Percentiles rank a stretch among this genome's conserved stretches.
These are phyloP conservation scores for Strigomonas galati DNA, from an alignment of 208 protist species.

Conservation along the genomic window DNA sequence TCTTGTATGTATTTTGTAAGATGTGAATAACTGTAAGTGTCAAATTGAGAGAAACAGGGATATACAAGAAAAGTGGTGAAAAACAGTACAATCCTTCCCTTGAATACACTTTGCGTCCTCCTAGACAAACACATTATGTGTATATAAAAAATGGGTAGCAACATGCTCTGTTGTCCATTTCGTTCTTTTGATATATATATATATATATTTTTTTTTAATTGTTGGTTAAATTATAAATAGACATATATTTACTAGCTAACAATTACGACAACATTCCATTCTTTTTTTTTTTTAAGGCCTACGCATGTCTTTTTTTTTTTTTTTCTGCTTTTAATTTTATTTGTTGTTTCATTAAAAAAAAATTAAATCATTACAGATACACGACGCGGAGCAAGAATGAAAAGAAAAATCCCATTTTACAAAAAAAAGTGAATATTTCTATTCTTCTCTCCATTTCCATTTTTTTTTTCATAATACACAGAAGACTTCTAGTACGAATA, in stretches of 20 bases:
- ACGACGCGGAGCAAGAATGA: conserved; percentile 10
- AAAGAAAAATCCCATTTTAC: conserved; percentile 9
- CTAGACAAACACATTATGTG: too few species aligned
- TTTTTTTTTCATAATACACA: conserved; percentile 11
- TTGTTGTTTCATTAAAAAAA: conserved; percentile 7
- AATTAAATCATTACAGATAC: conserved; percentile 13
- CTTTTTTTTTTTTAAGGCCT: conserved; percentile 13
- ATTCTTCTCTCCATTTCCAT: conserved; percentile 17
- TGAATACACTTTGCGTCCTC: too few species aligned
- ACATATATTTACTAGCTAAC: too few species aligned
- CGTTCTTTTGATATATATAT: too few species aligned
- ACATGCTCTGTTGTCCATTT: too few species aligned
- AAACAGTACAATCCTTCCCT: too few species aligned
- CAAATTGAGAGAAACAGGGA: background rate
- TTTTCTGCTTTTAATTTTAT: conserved; percentile 6
- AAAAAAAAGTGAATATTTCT: conserved; percentile 3
- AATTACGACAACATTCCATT: conserved; percentile 9
- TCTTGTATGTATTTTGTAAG: too few species aligned
- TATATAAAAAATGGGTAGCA: too few species aligned
- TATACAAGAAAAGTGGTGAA: background rate
- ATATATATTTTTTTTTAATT: too few species aligned
- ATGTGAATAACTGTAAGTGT: background rate
- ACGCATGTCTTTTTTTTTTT: conserved; percentile 13
- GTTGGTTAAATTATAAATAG: too few species aligned
- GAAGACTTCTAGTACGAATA: background rate